Evolutionary conservation across 2,329 filamentous ascomycete species (phyloP), one percentile per base, ranked within the genome.

Genomic region (Furcasterigmium sp.): DNA sequence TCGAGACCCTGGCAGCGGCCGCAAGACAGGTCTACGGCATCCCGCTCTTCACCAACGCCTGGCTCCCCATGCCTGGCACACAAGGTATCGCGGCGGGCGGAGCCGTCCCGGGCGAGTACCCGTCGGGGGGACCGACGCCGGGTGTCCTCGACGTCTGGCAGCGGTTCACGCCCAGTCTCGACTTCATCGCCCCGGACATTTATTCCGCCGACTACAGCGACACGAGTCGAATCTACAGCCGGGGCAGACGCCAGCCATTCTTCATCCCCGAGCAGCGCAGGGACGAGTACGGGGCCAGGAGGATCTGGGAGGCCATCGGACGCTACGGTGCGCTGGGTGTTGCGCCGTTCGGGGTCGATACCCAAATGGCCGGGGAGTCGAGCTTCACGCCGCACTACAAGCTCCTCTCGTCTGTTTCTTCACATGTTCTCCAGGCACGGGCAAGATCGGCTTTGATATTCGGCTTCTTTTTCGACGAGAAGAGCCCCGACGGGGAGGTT

Each of bases 261-360:
- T 74, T 76, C 48, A 74, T 76, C 28, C 73, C 73, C 0, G 73
- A 76, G 55, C 73, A 76, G 50, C 59, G 70, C 5, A 61, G 73
- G 9, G 72, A 75, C 42, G 69, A 71, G 29, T 59, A 65, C 23
- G 70, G 70, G 7, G 61, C 65, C 0, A 53, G 68, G 5, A 50
- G 70, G 3, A 53, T 71, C 2, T 73, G 67, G 66, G 37, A 60
- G 0, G 63, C 70, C 0, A 65, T 64, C 15, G 68, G 64, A 2
- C 61, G 62, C 0, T 64, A 69, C 41, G 57, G 56, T 10, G 59
- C 60, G 2, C 49, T 72, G 0, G 68, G 68, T 1, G 52, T 57
- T 0, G 54, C 55, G 2, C 67, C 68, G 0, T 72, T 72, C 43
- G 63, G 63, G 5, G 63, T 67, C n/a, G 63, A 67, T 35, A 64